These are phyloP conservation scores for Aegilops sharonensis DNA, from an alignment of 176 grass and related monocot genomes.

Conservation along the genomic window DNA sequence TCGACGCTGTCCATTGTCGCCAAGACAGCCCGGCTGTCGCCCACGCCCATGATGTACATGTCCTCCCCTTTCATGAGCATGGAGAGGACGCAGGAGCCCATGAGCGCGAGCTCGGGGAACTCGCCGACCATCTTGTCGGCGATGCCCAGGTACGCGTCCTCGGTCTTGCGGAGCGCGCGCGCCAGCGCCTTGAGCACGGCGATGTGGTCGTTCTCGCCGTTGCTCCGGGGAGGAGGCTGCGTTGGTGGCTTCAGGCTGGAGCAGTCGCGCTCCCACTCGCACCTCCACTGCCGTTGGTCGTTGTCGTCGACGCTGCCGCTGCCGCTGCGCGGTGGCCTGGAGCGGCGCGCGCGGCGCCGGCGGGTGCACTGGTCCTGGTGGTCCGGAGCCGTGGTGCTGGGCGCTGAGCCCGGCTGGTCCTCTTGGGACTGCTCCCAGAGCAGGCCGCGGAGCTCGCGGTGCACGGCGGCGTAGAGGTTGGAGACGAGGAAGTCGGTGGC, in stretches of 20 bases:
- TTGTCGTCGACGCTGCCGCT: constrained; percentile 14
- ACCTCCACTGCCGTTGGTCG: constrained; percentile 37
- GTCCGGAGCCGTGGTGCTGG: constrained; percentile 26
- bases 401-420: not conserved
- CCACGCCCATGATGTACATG: constrained; percentile 95
- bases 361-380: constrained; percentile 26
- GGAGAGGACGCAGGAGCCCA: constrained; percentile 89
- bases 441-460: constrained; percentile 72
- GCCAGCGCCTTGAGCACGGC: constrained; percentile 83
- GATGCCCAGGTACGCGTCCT: constrained; percentile 67
- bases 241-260: constrained; percentile 41
- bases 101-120: constrained; percentile 86
- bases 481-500: constrained; percentile 92
- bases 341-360: constrained; percentile 11
- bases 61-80: constrained; percentile 92
- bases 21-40: constrained; percentile 86
- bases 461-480: constrained; percentile 81
- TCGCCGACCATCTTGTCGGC: constrained; percentile 75
- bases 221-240: not conserved
- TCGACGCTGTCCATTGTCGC: constrained; percentile 56
- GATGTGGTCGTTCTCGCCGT: constrained; percentile 50
- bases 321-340: constrained; percentile 25
- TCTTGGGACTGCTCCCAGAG: constrained; percentile 44
- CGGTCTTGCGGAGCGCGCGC: constrained; percentile 64
- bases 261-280: constrained; percentile 47